These are phyloP conservation scores for Cyberlindnera misumaiensis DNA, from an alignment of 805 yeast species.

Conservation along the genomic window DNA sequence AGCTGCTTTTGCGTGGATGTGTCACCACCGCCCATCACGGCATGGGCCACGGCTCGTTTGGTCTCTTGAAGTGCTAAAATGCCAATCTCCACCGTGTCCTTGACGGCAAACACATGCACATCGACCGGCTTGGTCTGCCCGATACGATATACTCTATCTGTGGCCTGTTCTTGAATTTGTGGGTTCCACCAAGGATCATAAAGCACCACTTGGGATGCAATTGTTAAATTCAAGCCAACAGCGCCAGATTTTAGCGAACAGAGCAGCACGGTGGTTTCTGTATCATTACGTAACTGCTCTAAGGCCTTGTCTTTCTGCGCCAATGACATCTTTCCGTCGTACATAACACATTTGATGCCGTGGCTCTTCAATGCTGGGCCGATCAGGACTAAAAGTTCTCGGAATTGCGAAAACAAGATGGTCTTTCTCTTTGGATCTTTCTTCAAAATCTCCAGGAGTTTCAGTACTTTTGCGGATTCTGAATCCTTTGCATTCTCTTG, in stretches of 20 bases:
- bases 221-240: constrained; percentile 80
- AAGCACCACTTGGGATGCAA: constrained; percentile 74
- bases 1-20: constrained; percentile 50
- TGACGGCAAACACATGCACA: constrained; percentile 70
- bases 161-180: constrained; percentile 83
- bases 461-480: constrained; percentile 30
- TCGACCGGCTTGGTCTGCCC: constrained; percentile 73
- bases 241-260: constrained; percentile 88
- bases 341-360: constrained; percentile 27
- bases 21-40: constrained; percentile 59
- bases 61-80: constrained; percentile 81
- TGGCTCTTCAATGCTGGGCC: constrained; percentile 24
- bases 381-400: constrained; percentile 27
- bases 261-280: constrained; percentile 38
- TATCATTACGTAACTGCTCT: constrained; percentile 23
- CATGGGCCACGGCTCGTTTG: constrained; percentile 67
- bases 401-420: constrained; percentile 39
- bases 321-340: constrained; percentile 30
- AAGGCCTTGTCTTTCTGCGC: constrained; percentile 26
- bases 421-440: constrained; percentile 32
- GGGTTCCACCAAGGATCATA: constrained; percentile 98
- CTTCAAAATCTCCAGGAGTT: constrained; percentile 27
- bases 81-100: constrained; percentile 72
- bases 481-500: constrained; percentile 11
- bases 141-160: constrained; percentile 85